Percentiles rank a stretch among this genome's conserved stretches.
phyloP scores from a whole-genome alignment of 257 asterid species.

The Coffea canephora region DNA sequence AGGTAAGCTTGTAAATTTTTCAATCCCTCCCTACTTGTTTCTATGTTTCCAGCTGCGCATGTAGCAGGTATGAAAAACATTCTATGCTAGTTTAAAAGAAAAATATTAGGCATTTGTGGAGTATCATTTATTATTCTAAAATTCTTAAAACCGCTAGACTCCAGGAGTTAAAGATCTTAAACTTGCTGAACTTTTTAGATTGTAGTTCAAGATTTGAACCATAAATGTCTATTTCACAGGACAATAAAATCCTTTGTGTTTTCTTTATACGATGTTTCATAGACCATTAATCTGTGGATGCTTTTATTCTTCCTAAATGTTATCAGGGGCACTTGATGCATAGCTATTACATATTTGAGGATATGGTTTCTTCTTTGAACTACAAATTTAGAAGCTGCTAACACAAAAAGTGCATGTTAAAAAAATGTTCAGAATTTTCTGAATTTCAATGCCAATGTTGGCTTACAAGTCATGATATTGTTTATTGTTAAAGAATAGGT shows the following conservation, averaged over 20 bases:
- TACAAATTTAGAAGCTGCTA: neutral
- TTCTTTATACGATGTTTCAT: too few relatives aligned
- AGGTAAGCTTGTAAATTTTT: conserved; percentile 47
- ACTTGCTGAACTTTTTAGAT: neutral
- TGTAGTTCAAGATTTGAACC: neutral
- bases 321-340: neutral
- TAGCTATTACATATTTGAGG: neutral
- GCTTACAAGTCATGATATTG: neutral
- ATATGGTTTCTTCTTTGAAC: too few relatives aligned
- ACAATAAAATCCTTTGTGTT: too few relatives aligned
- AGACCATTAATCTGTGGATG: neutral
- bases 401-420: neutral
- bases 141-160: neutral
- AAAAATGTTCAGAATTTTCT: neutral
- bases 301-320: neutral
- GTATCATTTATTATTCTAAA: neutral
- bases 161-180: neutral
- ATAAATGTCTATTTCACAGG: neutral
- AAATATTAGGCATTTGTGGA: neutral
- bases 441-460: too few relatives aligned
- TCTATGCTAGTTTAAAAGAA: neutral
- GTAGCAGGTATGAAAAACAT: neutral
- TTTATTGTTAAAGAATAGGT: neutral
- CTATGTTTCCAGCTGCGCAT: neutral
- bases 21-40: neutral